phyloP scores from a whole-genome alignment of 306 rosid species.

The Malus domestica region DNA sequence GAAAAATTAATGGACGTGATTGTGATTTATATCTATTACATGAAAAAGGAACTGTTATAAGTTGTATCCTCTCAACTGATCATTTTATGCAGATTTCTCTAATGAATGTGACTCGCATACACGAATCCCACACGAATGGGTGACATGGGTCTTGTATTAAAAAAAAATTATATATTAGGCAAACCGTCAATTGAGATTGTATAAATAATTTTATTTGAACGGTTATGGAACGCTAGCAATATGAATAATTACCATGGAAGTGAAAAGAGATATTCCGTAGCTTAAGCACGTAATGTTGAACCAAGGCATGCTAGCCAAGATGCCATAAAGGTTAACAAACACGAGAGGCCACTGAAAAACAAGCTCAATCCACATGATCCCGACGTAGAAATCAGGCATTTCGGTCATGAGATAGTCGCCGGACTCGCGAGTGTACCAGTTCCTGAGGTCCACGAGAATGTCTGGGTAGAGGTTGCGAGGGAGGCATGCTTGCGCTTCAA shows the following conservation, averaged over 20 bases:
- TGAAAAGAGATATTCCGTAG: slow-evolving; percentile 12
- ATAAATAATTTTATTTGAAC: neutral
- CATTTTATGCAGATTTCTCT: neutral
- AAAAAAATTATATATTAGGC: too few relatives aligned
- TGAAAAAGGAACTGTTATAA: too few relatives aligned
- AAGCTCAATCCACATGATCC: slow-evolving; percentile 20
- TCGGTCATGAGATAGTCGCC: slow-evolving; percentile 6
- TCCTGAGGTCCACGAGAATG: neutral
- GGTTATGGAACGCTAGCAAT: neutral
- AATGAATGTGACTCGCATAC: too few relatives aligned
- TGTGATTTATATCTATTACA: too few relatives aligned
- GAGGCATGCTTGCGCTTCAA: slow-evolving; percentile 12
- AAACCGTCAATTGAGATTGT: neutral
- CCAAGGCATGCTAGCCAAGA: slow-evolving; percentile 3
- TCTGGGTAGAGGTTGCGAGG: neutral
- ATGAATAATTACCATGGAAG: neutral
- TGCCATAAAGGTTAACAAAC: slow-evolving; percentile 6
- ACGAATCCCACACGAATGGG: neutral
- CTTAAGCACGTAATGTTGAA: slow-evolving; percentile 6
- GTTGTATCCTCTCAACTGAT: neutral
- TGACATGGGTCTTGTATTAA: neutral
- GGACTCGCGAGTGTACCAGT: neutral
- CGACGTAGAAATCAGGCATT: slow-evolving; percentile 13
- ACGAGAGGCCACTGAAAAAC: slow-evolving; percentile 11
- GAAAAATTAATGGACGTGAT: neutral